Base-by-base conservation (phyloP, 2,329 filamentous ascomycete species). In the Rhexocercosporidium sp. region DNA sequence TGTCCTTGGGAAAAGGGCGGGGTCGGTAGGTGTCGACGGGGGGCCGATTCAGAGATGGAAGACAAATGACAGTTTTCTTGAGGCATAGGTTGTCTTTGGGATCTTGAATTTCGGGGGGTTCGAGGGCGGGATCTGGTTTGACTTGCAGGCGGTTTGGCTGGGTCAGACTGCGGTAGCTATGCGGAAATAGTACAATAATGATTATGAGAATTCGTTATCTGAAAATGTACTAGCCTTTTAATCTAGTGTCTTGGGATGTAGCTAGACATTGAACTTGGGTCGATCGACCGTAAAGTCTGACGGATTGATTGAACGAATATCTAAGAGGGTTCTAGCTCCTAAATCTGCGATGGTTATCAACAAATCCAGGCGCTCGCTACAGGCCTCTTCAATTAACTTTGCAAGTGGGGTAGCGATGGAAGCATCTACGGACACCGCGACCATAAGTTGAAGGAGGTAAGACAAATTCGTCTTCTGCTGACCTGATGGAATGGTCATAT, bases 41-140 rank as follows among this genome's bases (percentile, higher is more conserved):
- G 54, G 34, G 18, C 54, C 20, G 27, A 14, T 59, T 18, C 56
- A 65, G 64, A 66, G 31, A 44, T 68, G 67, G 69, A 70, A 68
- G 56, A 67, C 51, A 18, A 29, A n/a, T 18, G 67, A 65, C 16
- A 71, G 66, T 37, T 71, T 68, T 41, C 46, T 68, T 22, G 68
- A 68, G 12, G 63, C 44, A 27, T 70, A 49, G 64, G 25, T 27
- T 5, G 20, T 6, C 14, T 11, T 25, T 8, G 2, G 8, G 39
- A 49, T 7, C 3, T 14, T 6, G 11, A 11, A 25, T 7, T 11
- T 14, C 7, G 9, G 16, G 44, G 44, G n/a, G 2, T 47, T 47
- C 2, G n/a, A n/a, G 7, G 11, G 7, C 9, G 25, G 51, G 31
- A 31, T 31, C 20, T 31, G 8, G n/a, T 56, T 20, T 34, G 29